Evolutionary conservation across 2,329 filamentous ascomycete genomes (phyloP).

Genomic region (Beauveria pseudobassiana): DNA sequence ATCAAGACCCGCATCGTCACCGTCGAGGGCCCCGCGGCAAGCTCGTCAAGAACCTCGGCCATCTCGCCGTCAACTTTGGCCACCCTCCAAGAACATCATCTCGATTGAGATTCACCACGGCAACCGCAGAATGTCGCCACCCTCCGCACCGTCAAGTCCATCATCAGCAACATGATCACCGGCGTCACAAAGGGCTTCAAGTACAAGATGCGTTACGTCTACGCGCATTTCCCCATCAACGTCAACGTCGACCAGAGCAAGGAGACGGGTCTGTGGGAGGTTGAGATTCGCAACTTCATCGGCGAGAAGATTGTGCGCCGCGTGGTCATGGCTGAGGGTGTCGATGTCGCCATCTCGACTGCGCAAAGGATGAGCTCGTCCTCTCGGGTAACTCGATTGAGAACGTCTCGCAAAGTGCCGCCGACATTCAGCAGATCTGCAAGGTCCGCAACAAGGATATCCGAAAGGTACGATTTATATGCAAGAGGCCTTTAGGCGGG

Average conservation of each 20-base stretch:
- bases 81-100: conserved; percentile 76
- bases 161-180: conserved; percentile 98
- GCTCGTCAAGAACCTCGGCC: conserved; percentile 92
- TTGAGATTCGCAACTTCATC: conserved; percentile 99
- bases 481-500: neutral
- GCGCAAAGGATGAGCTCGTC: conserved; percentile 93
- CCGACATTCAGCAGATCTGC: conserved; percentile 99
- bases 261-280: conserved; percentile 80
- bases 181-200: conserved; percentile 99
- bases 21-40: conserved; percentile 96
- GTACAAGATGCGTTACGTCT: conserved; percentile 99
- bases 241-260: conserved; percentile 96
- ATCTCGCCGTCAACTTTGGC: conserved; percentile 93
- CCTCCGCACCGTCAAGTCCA: conserved; percentile 92
- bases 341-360: conserved; percentile 84
- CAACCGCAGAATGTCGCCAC: conserved; percentile 91
- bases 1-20: conserved; percentile 97
- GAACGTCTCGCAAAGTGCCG: conserved; percentile 93
- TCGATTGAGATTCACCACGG: conserved; percentile 99
- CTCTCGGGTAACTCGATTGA: conserved; percentile 92
- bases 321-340: conserved; percentile 81
- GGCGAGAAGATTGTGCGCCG: conserved; percentile 98
- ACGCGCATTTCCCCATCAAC: conserved; percentile 99
- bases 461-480: conserved; percentile 66
- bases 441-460: conserved; percentile 99